Evolutionary conservation across 2,329 filamentous ascomycete genomes (phyloP).

Genomic region (Metarhizium anisopliae): DNA sequence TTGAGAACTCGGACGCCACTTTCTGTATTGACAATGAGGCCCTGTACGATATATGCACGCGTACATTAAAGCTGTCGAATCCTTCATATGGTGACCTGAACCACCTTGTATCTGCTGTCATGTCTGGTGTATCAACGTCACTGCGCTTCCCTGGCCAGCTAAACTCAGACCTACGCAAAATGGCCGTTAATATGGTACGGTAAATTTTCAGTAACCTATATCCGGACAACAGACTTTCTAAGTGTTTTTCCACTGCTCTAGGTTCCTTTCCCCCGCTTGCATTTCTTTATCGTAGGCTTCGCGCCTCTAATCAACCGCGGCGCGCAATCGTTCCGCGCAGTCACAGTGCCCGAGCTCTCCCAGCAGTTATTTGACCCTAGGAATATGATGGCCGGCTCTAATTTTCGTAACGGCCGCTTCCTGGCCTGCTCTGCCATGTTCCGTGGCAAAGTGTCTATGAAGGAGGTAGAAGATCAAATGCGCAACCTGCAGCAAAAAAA

Average conservation of each 20-base stretch:
- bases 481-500: conserved; percentile 99
- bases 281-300: conserved; percentile 99
- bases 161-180: conserved; percentile 98
- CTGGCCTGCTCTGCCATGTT: too few species aligned
- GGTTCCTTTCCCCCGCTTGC: conserved; percentile 96
- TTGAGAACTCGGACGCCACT: conserved; percentile 99
- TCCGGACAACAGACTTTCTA: too few species aligned
- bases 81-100: conserved; percentile 98
- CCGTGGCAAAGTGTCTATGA: conserved; percentile 97
- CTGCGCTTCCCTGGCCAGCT: conserved; percentile 99
- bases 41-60: conserved; percentile 99
- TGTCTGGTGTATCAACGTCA: conserved; percentile 98
- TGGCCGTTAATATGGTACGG: conserved; percentile 90
- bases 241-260: too few species aligned
- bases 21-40: conserved; percentile 99
- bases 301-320: conserved; percentile 84
- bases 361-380: conserved; percentile 99
- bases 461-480: conserved; percentile 99
- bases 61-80: conserved; percentile 96
- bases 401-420: conserved; percentile 35
- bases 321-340: conserved; percentile 91
- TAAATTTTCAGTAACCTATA: too few species aligned
- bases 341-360: conserved; percentile 95
- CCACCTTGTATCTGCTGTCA: conserved; percentile 98
- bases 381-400: conserved; percentile 99